These are phyloP conservation scores for Hibiscus trionum DNA, from an alignment of 345 rosid species.

Conservation along the genomic window DNA sequence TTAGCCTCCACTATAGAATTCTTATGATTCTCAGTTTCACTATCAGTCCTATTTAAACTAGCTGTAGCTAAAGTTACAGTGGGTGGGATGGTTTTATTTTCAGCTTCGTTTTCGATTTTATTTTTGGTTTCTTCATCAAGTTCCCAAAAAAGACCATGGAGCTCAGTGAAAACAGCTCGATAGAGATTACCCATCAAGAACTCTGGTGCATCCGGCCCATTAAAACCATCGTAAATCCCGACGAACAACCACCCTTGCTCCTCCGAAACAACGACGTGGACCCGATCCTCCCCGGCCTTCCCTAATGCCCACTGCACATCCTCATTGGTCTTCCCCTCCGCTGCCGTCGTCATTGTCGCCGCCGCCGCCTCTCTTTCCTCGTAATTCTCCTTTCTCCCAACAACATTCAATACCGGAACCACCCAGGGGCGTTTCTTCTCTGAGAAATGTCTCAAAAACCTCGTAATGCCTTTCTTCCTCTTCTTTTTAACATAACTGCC, in stretches of 20 bases:
- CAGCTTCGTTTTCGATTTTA: slow-evolving; percentile 4
- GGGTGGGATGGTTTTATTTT: slow-evolving; percentile 9
- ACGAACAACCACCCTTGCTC: slow-evolving; percentile 97
- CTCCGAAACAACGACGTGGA: slow-evolving; percentile 91
- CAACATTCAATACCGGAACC: slow-evolving; percentile 85
- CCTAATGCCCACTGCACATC: slow-evolving; percentile 95
- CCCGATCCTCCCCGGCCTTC: slow-evolving; percentile 97
- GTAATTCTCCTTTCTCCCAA: slow-evolving; percentile 41
- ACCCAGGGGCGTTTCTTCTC: slow-evolving; percentile 93
- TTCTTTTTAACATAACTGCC: slow-evolving; percentile 34
- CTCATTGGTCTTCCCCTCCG: slow-evolving; percentile 28
- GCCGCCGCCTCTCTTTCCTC: slow-evolving; percentile 1
- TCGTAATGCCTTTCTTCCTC: slow-evolving; percentile 51
- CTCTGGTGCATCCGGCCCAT: slow-evolving; percentile 96
- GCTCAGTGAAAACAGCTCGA: slow-evolving; percentile 76
- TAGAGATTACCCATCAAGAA: slow-evolving; percentile 97
- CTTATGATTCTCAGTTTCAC: slow-evolving; percentile 16
- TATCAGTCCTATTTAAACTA: slow-evolving; percentile 15
- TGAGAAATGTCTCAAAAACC: slow-evolving; percentile 49
- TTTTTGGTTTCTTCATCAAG: slow-evolving; percentile 35
- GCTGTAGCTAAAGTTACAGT: slow-evolving; percentile 8
- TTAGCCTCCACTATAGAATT: slow-evolving; percentile 15
- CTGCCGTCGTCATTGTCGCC: background rate
- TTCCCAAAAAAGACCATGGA: slow-evolving; percentile 92
- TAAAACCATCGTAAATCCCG: slow-evolving; percentile 95